Evolutionary conservation across 1,284 basidiomycete genomes (phyloP).

Genomic region (Fomitiporia mediterranea): DNA sequence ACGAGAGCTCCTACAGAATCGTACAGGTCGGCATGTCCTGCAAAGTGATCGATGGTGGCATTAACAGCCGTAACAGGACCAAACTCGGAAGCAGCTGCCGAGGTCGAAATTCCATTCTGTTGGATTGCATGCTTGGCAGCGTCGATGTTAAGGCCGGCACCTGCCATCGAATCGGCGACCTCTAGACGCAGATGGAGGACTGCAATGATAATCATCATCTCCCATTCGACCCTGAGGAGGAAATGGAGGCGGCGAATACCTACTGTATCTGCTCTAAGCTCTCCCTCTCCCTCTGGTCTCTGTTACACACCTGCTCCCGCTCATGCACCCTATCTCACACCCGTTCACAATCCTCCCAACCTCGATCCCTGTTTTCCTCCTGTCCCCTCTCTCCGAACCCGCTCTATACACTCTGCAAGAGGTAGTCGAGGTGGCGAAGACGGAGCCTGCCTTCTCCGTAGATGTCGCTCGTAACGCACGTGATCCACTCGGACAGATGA

Average conservation of each 20-base stretch:
- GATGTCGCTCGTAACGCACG: conserved; percentile 36
- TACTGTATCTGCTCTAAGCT: conserved; percentile 2
- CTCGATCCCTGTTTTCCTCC: background rate
- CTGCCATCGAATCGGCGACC: background rate
- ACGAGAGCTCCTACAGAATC: no score
- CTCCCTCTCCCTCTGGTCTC: conserved; percentile 21
- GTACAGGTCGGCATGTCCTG: no score
- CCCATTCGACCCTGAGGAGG: background rate
- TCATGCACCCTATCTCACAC: conserved; percentile 38
- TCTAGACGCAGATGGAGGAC: background rate
- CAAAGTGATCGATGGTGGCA: no score
- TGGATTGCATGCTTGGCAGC: no score
- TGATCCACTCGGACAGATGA: conserved; percentile 53
- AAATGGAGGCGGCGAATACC: conserved; percentile 6
- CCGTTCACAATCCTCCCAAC: conserved; percentile 33
- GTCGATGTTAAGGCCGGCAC: no score
- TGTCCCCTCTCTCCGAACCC: conserved; percentile 26
- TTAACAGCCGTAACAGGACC: background rate
- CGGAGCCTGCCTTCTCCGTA: conserved; percentile 23
- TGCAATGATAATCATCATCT: background rate
- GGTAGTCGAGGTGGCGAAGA: conserved; percentile 35
- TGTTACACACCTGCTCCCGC: conserved; percentile 26
- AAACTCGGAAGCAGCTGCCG: background rate
- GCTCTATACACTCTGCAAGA: conserved; percentile 39
- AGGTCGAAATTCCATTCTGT: no score